Conservation (phyloP, 495 filamentous ascomycete species). For the Lasiosphaeria miniovina region DNA sequence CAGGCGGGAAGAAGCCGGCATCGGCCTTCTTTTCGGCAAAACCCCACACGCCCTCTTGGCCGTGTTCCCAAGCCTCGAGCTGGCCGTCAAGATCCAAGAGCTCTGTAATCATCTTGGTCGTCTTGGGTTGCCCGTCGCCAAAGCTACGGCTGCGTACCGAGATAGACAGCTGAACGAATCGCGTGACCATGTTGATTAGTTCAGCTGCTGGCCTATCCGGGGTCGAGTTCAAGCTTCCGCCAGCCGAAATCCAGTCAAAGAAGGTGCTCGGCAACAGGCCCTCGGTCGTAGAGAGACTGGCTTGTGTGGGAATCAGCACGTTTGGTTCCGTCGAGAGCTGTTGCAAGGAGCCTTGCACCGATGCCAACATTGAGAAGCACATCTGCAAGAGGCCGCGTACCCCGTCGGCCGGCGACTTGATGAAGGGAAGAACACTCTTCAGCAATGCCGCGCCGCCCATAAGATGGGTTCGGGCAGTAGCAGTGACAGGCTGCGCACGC, state of each 20-base stretch:
- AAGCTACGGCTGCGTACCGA: conserved; percentile 26
- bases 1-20: conserved; percentile 31
- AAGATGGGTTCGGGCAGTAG: conserved; percentile 41
- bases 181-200: conserved; percentile 30
- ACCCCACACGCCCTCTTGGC: conserved; percentile 30
- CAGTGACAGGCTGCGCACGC: conserved; percentile 22
- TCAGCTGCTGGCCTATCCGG: conserved; percentile 30
- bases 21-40: conserved; percentile 22
- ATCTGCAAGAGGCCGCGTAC: conserved; percentile 39
- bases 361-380: conserved; percentile 42
- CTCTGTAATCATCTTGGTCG: conserved; percentile 28
- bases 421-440: conserved; percentile 31
- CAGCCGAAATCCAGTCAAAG: conserved; percentile 35
- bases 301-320: conserved; percentile 15
- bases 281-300: conserved; percentile 18
- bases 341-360: conserved; percentile 17
- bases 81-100: conserved; percentile 33
- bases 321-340: background rate
- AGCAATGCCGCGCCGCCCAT: conserved; percentile 44
- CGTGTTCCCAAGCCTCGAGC: conserved; percentile 34
- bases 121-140: conserved; percentile 32
- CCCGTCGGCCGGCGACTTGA: conserved; percentile 26
- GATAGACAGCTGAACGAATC: conserved; percentile 33
- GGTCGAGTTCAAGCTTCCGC: conserved; percentile 24
- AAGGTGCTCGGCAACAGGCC: conserved; percentile 31